These are phyloP conservation scores for Crepidotus variabilis DNA, from an alignment of 768 basidiomycete genomes.

Conservation along the genomic window DNA sequence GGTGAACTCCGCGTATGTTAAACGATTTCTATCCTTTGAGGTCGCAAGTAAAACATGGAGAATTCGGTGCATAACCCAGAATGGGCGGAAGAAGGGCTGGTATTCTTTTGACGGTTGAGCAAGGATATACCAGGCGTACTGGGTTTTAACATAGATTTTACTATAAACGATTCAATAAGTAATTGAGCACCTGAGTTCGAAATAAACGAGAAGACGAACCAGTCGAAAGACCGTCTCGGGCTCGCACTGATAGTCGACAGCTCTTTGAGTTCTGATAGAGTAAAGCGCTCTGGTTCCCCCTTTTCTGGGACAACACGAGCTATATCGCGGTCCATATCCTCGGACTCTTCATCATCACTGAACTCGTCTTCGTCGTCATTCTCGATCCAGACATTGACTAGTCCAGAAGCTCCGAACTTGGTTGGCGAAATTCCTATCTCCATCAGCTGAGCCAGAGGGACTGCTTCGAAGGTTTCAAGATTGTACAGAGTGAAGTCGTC, in stretches of 20 bases:
- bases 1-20: constrained; percentile 38
- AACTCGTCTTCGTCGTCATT: constrained; percentile 14
- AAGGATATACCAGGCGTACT: constrained; percentile 69
- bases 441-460: constrained; percentile 38
- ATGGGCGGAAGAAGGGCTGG: constrained; percentile 35
- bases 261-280: constrained; percentile 15
- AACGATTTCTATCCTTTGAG: constrained; percentile 27
- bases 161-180: constrained; percentile 25
- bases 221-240: constrained; percentile 30
- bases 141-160: constrained; percentile 60
- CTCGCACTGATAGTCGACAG: constrained; percentile 6
- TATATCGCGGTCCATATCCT: constrained; percentile 23
- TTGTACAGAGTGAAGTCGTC: constrained; percentile 54
- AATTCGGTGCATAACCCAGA: constrained; percentile 48
- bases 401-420: constrained; percentile 35
- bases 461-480: constrained; percentile 26
- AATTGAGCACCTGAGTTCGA: not conserved
- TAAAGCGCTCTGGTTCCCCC: constrained; percentile 6
- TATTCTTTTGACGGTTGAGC: constrained; percentile 45
- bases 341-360: constrained; percentile 21
- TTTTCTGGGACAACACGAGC: constrained; percentile 4
- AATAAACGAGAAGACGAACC: constrained; percentile 27
- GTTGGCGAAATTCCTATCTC: constrained; percentile 21
- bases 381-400: constrained; percentile 37
- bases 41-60: constrained; percentile 43